Base-by-base conservation (phyloP, 2,329 filamentous ascomycete species). In the Talaromyces sp. region DNA sequence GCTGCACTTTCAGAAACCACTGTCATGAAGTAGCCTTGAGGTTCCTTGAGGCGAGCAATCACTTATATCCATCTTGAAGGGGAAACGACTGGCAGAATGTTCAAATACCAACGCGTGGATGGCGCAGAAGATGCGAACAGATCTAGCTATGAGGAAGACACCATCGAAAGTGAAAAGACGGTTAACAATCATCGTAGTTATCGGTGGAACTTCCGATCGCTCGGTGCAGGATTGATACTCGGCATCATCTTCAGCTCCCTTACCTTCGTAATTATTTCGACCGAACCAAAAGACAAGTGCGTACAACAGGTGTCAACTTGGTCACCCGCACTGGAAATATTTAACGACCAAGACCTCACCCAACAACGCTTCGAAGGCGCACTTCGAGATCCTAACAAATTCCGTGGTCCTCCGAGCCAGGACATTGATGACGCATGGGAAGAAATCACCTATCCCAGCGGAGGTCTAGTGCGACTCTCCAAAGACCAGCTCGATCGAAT, bases 381-480 rank as follows among this genome's bases (percentile, higher is more conserved):
- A 5, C 47, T 50, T 27, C 11, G 47, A 17, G 47, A 50, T 31
- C 6, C 47, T 8, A 50, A 50, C 13, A 50, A 17, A 27, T 50
- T 50, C 13, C 47, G 47, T 50, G 47, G 47, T 31, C 25, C 47
- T 50, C 47, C 47, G 5, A 50, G 47, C 9, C 47, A 50, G 25
- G 47, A 27, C 22, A 50, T 50, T 31, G 47, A 57, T 22, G 52
- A 57, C 17, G 52, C 52, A 8, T 57, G 52, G 52, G 31, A 19
- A 37, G 31, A 57, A n/a, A 57, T 57, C 31, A 57, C 52, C 17
- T 57, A 37, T 57, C 52, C 52, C 9, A 35, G 7, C 11, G 52
- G 52, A 37, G 25, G 52, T 37, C 13, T 57, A 35, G 52, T 57
- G 19, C 52, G 52, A 57, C 31, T 57, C 9, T 57, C 52, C 52